These are phyloP conservation scores for Tripterygium wilfordii DNA, from an alignment of 177 flowering plant species.

Conservation along the genomic window DNA sequence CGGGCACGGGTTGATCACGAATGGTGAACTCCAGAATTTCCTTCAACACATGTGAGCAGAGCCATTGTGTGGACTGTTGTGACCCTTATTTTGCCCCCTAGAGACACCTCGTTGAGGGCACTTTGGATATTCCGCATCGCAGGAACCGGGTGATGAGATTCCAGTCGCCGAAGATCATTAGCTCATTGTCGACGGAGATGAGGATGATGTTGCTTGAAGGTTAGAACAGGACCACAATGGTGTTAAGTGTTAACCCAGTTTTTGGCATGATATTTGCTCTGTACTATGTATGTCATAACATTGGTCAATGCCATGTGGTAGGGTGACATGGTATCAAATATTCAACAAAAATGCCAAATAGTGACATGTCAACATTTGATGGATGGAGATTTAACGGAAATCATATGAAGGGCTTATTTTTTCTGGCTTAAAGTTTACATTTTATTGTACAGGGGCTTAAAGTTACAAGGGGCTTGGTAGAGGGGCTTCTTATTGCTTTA, in stretches of 20 bases:
- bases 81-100: conserved; percentile 65
- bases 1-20: conserved; percentile 81
- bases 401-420: no score
- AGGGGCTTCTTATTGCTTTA: no score
- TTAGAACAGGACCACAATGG: conserved; percentile 68
- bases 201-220: conserved; percentile 73
- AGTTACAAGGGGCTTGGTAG: no score
- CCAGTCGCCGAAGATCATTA: conserved; percentile 46
- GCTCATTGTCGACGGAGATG: conserved; percentile 83
- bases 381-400: no score
- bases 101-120: conserved; percentile 47
- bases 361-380: no score
- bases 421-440: no score
- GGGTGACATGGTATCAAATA: no score
- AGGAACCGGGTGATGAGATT: conserved; percentile 42
- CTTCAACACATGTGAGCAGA: conserved; percentile 51
- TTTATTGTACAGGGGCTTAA: no score
- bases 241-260: conserved; percentile 63
- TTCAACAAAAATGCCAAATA: no score
- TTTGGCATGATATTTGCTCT: no score
- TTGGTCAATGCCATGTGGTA: no score
- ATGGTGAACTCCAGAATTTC: conserved; percentile 66
- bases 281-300: no score
- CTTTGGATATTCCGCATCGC: conserved; percentile 80
- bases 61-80: conserved; percentile 85